Base-by-base conservation (phyloP, 2,329 filamentous ascomycete genomes). In the Chrysoporthe cubensis region DNA sequence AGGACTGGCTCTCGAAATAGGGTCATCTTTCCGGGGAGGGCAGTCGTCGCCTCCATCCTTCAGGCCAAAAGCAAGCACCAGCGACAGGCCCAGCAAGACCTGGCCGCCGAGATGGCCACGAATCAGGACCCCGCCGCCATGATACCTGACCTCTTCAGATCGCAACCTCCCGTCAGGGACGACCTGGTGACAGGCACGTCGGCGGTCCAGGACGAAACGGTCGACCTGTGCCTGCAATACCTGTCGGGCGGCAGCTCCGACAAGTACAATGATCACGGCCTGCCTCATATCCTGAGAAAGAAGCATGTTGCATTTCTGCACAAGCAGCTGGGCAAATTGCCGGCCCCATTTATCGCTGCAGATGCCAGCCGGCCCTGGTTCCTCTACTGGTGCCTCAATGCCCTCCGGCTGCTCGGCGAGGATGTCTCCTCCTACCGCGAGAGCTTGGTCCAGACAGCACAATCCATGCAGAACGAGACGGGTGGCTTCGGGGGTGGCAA, bases 401-500 rank as follows among this genome's bases (percentile, higher is more conserved):
- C 88, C 2, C 83, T 99, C 71, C 83, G 86, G 37, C 83, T 94
- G 44, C 81, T 99, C 62, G 94, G 93, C 60, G 88, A 94, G 75
- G 92, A 97, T 76, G 83, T 87, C 60, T 79, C 79, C 43, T 79
- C 88, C 50, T 95, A 93, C 78, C 87, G 90, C 66, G 82, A 91
- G 71, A 84, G 86, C 80, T 87, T 95, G 68, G 81, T 92, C 62
- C 86, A 89, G 69, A 97, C 94, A 7, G 90, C 96, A 62, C 85
- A 84, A 60, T 88, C 92, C 57, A 90, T 95, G 80, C 96, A 98
- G 80, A 96, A 97, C 78, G 78, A 83, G 32, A 84, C 84, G 18
- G 96, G 96, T 62, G 96, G 96, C 2, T 97, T 97, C 77, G 96
- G 94, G 64, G 96, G 95, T 71, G 94, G 96, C n/a, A 91, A 94